Conservation (phyloP, 805 yeast genomes). For the Jamesozyma piceae region DNA sequence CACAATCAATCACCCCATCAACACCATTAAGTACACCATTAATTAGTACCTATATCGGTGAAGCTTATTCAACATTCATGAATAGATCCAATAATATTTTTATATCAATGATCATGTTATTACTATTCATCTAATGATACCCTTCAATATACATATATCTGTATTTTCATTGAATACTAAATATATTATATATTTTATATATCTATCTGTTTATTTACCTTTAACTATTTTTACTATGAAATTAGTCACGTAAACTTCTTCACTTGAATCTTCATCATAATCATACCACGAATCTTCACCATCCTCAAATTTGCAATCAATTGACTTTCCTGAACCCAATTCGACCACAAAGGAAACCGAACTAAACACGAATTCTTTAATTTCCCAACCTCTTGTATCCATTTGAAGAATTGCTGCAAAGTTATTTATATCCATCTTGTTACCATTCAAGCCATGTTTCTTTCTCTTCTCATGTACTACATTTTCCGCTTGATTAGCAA, state of each 20-base stretch:
- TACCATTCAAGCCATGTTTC: constrained; percentile 20
- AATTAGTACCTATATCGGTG: background rate
- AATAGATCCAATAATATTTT: background rate
- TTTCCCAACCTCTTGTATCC: constrained; percentile 80
- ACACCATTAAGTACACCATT: no score
- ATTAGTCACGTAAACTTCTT: constrained; percentile 75
- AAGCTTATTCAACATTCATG: background rate
- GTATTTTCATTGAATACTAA: no score
- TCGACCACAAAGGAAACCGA: constrained; percentile 19
- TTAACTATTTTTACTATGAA: constrained; percentile 53
- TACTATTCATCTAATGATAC: background rate
- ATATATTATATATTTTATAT: no score
- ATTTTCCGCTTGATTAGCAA: constrained; percentile 12
- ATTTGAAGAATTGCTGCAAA: constrained; percentile 46
- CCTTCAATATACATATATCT: no score
- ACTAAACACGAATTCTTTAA: constrained; percentile 56
- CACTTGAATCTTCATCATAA: constrained; percentile 75
- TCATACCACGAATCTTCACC: constrained; percentile 89
- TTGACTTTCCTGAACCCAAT: constrained; percentile 16
- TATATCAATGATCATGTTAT: background rate
- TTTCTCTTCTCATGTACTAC: constrained; percentile 18
- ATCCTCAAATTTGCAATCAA: constrained; percentile 42
- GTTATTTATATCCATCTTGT: constrained; percentile 9
- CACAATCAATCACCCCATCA: no score
- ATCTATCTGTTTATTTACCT: constrained; percentile 15